Percentiles rank a stretch among this genome's conserved stretches.
Conservation (phyloP, 345 rosid species). For the Camelina sativa region DNA sequence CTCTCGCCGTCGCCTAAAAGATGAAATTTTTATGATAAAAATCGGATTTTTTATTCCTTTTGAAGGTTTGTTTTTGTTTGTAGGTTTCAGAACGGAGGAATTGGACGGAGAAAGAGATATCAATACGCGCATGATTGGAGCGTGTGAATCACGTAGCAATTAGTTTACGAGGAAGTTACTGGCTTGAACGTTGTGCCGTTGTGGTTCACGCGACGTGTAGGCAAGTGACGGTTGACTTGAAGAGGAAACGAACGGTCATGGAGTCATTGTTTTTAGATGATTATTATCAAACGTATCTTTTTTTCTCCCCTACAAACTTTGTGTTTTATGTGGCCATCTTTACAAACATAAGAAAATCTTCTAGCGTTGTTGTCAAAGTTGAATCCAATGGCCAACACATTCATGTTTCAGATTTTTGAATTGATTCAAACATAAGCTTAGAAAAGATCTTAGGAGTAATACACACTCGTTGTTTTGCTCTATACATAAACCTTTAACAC, state of each 20-base stretch:
- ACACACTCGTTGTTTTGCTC: slow-evolving; percentile 6
- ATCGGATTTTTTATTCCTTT: slow-evolving; percentile 24
- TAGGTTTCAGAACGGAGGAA: slow-evolving; percentile 33
- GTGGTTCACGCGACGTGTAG: slow-evolving; percentile 32
- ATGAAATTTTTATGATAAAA: slow-evolving; percentile 21
- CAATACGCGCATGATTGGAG: slow-evolving; percentile 31
- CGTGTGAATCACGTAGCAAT: slow-evolving; percentile 31
- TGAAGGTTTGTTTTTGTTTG: slow-evolving; percentile 14
- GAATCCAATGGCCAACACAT: not conserved
- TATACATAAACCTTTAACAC: slow-evolving; percentile 1
- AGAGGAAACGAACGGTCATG: slow-evolving; percentile 37
- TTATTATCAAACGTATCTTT: not conserved
- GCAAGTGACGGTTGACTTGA: slow-evolving; percentile 39
- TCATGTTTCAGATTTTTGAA: not conserved
- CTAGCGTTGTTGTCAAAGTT: no score
- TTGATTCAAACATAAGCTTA: not conserved
- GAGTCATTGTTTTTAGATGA: slow-evolving; percentile 31
- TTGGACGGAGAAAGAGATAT: slow-evolving; percentile 29
- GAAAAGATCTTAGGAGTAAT: slow-evolving; percentile 19
- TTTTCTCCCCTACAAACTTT: slow-evolving; percentile 13
- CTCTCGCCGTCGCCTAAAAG: slow-evolving; percentile 15
- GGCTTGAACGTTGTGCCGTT: slow-evolving; percentile 34
- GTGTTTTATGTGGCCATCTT: not conserved
- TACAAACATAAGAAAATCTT: not conserved
- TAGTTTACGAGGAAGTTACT: not conserved